Conservation (phyloP, 805 yeast species). For the Saccharomycopsis vini region DNA sequence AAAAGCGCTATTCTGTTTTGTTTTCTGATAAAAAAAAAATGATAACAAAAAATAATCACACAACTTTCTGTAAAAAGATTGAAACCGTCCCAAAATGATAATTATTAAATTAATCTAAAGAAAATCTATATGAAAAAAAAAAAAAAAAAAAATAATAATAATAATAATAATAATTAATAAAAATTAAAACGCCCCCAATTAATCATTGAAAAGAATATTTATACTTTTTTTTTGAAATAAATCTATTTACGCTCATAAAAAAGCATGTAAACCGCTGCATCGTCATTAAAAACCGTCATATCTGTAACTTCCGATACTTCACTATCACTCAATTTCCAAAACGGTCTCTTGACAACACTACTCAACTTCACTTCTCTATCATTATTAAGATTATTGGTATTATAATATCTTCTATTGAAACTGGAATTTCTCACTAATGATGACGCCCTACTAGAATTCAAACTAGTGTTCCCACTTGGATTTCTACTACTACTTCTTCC, state of each 20-base stretch:
- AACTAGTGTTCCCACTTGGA: neutral
- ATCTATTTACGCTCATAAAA: slow-evolving; percentile 49
- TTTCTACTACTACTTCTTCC: neutral
- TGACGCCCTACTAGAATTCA: slow-evolving; percentile 1
- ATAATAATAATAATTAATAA: no score
- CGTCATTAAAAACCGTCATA: slow-evolving; percentile 55
- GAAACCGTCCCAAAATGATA: no score
- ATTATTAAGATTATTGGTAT: neutral
- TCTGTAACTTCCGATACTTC: slow-evolving; percentile 51
- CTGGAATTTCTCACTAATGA: neutral
- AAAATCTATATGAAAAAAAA: no score
- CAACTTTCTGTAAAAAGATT: no score
- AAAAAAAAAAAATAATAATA: no score
- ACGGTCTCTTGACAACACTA: slow-evolving; percentile 49
- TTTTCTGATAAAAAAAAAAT: no score
- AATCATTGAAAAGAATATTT: no score
- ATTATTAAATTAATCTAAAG: no score
- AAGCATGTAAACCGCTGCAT: slow-evolving; percentile 74
- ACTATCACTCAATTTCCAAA: slow-evolving; percentile 83
- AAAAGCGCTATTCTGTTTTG: no score
- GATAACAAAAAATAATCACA: no score
- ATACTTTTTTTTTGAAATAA: no score
- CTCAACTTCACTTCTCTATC: slow-evolving; percentile 43
- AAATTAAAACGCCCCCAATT: no score
- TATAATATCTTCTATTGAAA: neutral